These are phyloP conservation scores for Scolecobasidium constrictum DNA, from an alignment of 2,329 filamentous ascomycete species.

Conservation along the genomic window DNA sequence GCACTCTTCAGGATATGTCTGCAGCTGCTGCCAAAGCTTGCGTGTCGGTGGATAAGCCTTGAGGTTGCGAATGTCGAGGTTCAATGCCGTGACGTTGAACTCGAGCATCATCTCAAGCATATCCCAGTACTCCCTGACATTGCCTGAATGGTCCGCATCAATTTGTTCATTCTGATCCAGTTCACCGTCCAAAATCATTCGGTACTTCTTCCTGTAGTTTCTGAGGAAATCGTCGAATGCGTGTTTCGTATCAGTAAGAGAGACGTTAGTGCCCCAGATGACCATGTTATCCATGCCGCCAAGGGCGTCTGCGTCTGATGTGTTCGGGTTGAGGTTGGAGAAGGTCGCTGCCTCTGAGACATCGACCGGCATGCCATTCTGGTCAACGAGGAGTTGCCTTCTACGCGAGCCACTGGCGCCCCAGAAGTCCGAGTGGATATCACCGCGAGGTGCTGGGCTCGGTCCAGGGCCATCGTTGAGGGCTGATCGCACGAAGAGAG, in stretches of 20 bases:
- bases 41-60: constrained; percentile 85
- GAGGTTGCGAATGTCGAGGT: constrained; percentile 79
- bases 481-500: constrained; percentile 66
- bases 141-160: constrained; percentile 54
- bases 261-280: constrained; percentile 97
- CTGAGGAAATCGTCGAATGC: constrained; percentile 85
- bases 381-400: constrained; percentile 52
- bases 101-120: constrained; percentile 86
- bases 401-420: constrained; percentile 38
- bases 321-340: constrained; percentile 64
- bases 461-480: constrained; percentile 40
- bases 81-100: constrained; percentile 72
- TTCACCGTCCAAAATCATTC: constrained; percentile 80
- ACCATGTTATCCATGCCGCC: constrained; percentile 70
- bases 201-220: constrained; percentile 89
- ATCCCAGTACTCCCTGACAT: constrained; percentile 72
- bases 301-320: constrained; percentile 81
- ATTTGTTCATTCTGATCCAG: constrained; percentile 60
- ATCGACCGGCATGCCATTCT: constrained; percentile 48
- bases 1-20: constrained; percentile 91
- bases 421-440: constrained; percentile 74
- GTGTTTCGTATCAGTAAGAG: constrained; percentile 77
- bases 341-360: constrained; percentile 52
- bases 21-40: constrained; percentile 91
- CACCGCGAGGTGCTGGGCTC: constrained; percentile 53